Base-by-base conservation (phyloP, 148 eudicot genomes). In the Talinum fruticosum region DNA sequence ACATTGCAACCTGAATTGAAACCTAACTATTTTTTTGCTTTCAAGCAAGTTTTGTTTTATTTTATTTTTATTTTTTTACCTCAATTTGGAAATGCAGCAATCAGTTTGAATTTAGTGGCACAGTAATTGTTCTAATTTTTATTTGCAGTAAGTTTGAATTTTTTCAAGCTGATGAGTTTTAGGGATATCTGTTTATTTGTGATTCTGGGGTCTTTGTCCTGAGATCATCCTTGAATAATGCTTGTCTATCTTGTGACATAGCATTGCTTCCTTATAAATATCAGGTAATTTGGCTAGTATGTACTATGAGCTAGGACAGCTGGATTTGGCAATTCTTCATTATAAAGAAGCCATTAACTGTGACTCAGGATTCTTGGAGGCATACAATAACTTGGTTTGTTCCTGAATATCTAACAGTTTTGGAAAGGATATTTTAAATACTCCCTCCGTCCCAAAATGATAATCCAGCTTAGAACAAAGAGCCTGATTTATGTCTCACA, bases 251-350 rank as follows among this genome's bases (percentile, higher is more conserved):
- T 44, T 53, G 30, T 79, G 57, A 79, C 54, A 79, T 64, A 64
- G 64, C 37, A 54, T 67, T 76, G 57, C 45, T 61, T 12, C 66
- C 67, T 38, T 66, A 76, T 72, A 49, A 44, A 70, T 76, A 41
- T 45, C 91, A 95, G 99, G 96, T 78, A 95, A 92, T 87, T 80
- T 95, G 87, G 99, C 93, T 67, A 92, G 91, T 85, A 82, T 87
- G 23, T 92, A 92, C 71, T 91, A 89, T 81, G 99, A 95, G 86
- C 96, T 92, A 87, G 93, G 94, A 79, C 86, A 91, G 82, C 82
- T 91, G 87, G 97, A 95, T 71, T 66, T 91, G 87, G 99, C 99
- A 66, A 88, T 95, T 79, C 79, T 85, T 76, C 86, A 95, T 78
- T 95, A 95, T 66, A 92, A 85, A 82, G 87, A 87, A 82, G 99